Evolutionary conservation across 202 grass and related monocot species (phyloP), one percentile per base, ranked within the genome.

Genomic region (Brachypodium distachyon): DNA sequence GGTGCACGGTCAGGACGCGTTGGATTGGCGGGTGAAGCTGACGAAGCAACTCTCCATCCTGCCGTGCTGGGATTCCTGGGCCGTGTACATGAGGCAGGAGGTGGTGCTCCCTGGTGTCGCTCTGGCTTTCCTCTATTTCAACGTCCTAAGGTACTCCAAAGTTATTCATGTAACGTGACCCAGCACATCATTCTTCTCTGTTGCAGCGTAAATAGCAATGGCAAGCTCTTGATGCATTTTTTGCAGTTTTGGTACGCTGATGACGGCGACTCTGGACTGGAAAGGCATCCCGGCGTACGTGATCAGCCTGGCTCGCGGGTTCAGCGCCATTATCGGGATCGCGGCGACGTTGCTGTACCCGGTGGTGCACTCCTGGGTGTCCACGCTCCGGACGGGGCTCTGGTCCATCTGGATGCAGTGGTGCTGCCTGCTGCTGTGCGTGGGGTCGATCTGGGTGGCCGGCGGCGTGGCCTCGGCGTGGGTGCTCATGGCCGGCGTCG

Each of bases 401-500:
- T 94, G 94, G 94, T 94, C 91, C 26, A 78, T 97, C 25, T 94
- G 94, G 94, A 86, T 53, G 77, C 26, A 97, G 89, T 94, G 94
- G 94, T 92, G 62, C 72, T 94, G 85, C 78, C 88, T 97, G 73
- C 57, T 94, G 60, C 73, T 86, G 4, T 94, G 91, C 50, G 79
- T 97, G 10, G 91, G 22, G 37, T 97, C 94, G 6, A 84, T 97
- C 63, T 94, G 86, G 88, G 80, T 70, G 25, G 22, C 18, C 27
- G 44, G 52, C 50, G 25, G 60, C 51, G 58, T 86, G 84, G 29
- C 9, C 46, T 66, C 75, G 21, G 91, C 94, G 84, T 97, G 94
- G 91, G 84, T 97, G 77, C 79, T 97, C 36, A 97, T 97, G 91
- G 82, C 86, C 13, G 89, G 94, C 70, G 94, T 97, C 6, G 91